These are phyloP conservation scores for Albophoma yamanashiensis DNA, from an alignment of 2,329 filamentous ascomycete species.

Conservation along the genomic window DNA sequence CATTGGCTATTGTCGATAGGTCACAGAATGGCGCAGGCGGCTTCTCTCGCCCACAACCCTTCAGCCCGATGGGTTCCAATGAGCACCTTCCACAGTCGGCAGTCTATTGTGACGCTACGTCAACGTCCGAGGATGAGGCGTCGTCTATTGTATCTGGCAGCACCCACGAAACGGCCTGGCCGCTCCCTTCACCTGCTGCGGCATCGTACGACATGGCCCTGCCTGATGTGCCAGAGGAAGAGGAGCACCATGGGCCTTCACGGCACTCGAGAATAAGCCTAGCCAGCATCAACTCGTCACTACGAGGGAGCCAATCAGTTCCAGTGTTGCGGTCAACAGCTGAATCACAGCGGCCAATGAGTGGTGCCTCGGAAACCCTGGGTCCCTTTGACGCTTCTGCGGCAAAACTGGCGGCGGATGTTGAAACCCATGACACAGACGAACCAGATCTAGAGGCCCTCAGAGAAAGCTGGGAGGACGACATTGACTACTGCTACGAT, in stretches of 20 bases:
- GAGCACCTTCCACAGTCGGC: conserved; percentile 7
- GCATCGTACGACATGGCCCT: conserved; percentile 32
- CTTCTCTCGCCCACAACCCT: conserved; percentile 34
- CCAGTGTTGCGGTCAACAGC: conserved; percentile 39
- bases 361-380: conserved; percentile 42
- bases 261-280: conserved; percentile 32
- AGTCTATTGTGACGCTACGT: neutral
- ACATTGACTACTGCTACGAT: conserved; percentile 62
- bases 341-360: conserved; percentile 28
- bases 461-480: conserved; percentile 53
- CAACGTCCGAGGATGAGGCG: conserved; percentile 3
- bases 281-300: conserved; percentile 37
- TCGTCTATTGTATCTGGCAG: conserved; percentile 30
- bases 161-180: conserved; percentile 32
- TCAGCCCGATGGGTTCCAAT: conserved; percentile 16
- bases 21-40: conserved; percentile 30
- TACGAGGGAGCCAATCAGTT: conserved; percentile 44
- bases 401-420: conserved; percentile 11
- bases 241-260: conserved; percentile 33
- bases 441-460: conserved; percentile 14
- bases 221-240: conserved; percentile 53
- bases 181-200: conserved; percentile 13
- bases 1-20: conserved; percentile 25
- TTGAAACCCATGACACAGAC: conserved; percentile 5
- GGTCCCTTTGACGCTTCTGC: conserved; percentile 31